Conservation (phyloP, 2,329 filamentous ascomycete genomes). For the Microcyclosporella mali region DNA sequence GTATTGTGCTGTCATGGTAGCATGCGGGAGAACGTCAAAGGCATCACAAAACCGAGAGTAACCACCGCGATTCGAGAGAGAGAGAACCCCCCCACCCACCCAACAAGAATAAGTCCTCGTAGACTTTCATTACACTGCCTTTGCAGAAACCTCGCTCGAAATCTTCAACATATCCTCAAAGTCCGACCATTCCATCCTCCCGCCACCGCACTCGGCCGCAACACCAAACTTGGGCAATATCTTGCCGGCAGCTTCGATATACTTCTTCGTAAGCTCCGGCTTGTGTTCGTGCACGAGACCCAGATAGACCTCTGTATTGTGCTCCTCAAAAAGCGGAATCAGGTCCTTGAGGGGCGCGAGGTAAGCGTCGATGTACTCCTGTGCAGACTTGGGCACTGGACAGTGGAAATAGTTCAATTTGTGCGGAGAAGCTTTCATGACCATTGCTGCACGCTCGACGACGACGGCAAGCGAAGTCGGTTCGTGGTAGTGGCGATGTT, state of each 20-base stretch:
- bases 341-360: slow-evolving; percentile 34
- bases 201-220: slow-evolving; percentile 40
- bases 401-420: slow-evolving; percentile 40
- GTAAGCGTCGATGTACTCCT: slow-evolving; percentile 29
- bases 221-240: slow-evolving; percentile 35
- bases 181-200: slow-evolving; percentile 30
- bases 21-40: too few relatives aligned
- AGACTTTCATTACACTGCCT: not conserved
- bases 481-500: slow-evolving; percentile 42
- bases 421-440: slow-evolving; percentile 26
- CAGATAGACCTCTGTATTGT: slow-evolving; percentile 35
- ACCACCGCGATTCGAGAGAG: too few relatives aligned
- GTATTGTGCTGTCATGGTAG: too few relatives aligned
- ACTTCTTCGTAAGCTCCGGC: slow-evolving; percentile 33
- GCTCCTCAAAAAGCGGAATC: slow-evolving; percentile 25
- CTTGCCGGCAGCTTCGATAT: slow-evolving; percentile 34
- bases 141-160: slow-evolving; percentile 13
- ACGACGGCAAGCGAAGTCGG: slow-evolving; percentile 32
- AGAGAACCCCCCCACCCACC: too few relatives aligned
- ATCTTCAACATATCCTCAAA: slow-evolving; percentile 25
- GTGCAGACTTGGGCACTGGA: slow-evolving; percentile 36
- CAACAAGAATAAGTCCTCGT: too few relatives aligned
- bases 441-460: slow-evolving; percentile 34
- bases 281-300: slow-evolving; percentile 39
- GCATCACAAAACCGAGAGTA: too few relatives aligned